Evolutionary conservation across 768 basidiomycete species (phyloP).

Genomic region (Tremella yokohamensis): DNA sequence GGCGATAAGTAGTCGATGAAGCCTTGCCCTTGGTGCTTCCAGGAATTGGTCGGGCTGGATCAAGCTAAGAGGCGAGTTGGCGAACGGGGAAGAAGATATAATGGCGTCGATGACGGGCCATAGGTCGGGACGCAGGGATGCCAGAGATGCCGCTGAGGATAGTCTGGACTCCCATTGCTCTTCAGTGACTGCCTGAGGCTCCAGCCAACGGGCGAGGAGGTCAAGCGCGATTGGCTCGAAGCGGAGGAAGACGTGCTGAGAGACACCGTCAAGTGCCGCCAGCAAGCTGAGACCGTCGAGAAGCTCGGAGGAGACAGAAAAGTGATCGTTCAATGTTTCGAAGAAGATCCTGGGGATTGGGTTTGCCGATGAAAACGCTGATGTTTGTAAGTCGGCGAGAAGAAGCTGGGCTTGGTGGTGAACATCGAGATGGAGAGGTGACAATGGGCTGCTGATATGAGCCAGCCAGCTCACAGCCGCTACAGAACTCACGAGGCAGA

Average conservation of each 20-base stretch:
- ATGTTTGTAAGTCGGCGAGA: constrained; percentile 17
- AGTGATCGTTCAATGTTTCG: constrained; percentile 12
- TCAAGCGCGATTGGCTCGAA: constrained; percentile 78
- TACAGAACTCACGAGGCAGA: background rate
- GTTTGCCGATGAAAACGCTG: constrained; percentile 7
- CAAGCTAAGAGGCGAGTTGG: constrained; percentile 51
- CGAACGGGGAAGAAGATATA: constrained; percentile 43
- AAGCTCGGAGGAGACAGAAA: constrained; percentile 36
- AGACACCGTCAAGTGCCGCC: constrained; percentile 63
- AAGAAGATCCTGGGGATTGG: constrained; percentile 20
- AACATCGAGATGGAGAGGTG: background rate
- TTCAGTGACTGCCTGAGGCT: constrained; percentile 52
- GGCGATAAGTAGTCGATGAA: constrained; percentile 70
- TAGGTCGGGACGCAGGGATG: background rate
- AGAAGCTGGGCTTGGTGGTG: constrained; percentile 6
- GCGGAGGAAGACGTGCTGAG: constrained; percentile 60
- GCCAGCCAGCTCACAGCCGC: too few relatives aligned
- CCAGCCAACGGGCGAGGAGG: constrained; percentile 76
- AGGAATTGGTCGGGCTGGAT: background rate
- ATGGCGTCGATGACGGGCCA: background rate
- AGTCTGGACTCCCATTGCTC: constrained; percentile 43
- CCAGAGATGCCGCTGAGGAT: constrained; percentile 55
- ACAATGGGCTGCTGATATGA: background rate
- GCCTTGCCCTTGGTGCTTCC: constrained; percentile 35
- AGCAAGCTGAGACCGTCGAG: constrained; percentile 61